Conservation (phyloP, 192 early-diverging fungal genomes). For the Coemansia umbellata region DNA sequence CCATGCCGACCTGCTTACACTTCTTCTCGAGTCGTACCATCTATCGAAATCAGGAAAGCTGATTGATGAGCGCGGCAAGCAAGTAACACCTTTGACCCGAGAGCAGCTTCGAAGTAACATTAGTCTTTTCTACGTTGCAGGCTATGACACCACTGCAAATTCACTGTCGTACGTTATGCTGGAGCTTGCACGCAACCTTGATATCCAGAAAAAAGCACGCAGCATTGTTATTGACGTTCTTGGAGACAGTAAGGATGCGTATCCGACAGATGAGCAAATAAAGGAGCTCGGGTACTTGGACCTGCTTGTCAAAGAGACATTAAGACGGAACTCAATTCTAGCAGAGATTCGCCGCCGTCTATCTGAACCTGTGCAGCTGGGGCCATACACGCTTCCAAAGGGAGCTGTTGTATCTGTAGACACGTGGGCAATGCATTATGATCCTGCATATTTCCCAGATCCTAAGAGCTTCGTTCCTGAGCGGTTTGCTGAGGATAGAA, state of each 20-base stretch:
- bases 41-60: slow-evolving; percentile 42
- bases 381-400: slow-evolving; percentile 38
- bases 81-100: slow-evolving; percentile 33
- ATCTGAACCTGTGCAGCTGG: slow-evolving; percentile 37
- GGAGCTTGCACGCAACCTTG: slow-evolving; percentile 41
- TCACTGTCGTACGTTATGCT: slow-evolving; percentile 53
- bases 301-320: slow-evolving; percentile 52
- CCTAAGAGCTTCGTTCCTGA: slow-evolving; percentile 49
- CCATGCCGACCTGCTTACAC: slow-evolving; percentile 52
- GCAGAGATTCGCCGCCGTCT: slow-evolving; percentile 46
- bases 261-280: slow-evolving; percentile 52
- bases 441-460: slow-evolving; percentile 42
- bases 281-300: slow-evolving; percentile 54
- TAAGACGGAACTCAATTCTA: slow-evolving; percentile 49
- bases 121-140: slow-evolving; percentile 54
- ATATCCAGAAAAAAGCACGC: slow-evolving; percentile 57
- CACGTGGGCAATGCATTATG: slow-evolving; percentile 49
- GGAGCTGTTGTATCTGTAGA: slow-evolving; percentile 40
- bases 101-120: slow-evolving; percentile 52
- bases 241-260: slow-evolving; percentile 52
- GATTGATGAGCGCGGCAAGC: slow-evolving; percentile 42
- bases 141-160: slow-evolving; percentile 58
- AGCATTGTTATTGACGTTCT: slow-evolving; percentile 52
- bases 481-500: slow-evolving; percentile 45
- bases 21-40: slow-evolving; percentile 54